A percentile compares a stretch with the other conserved stretches of the same genome.
phyloP scores from a whole-genome alignment of 2,329 filamentous ascomycete species.

The Knufia fluminis region DNA sequence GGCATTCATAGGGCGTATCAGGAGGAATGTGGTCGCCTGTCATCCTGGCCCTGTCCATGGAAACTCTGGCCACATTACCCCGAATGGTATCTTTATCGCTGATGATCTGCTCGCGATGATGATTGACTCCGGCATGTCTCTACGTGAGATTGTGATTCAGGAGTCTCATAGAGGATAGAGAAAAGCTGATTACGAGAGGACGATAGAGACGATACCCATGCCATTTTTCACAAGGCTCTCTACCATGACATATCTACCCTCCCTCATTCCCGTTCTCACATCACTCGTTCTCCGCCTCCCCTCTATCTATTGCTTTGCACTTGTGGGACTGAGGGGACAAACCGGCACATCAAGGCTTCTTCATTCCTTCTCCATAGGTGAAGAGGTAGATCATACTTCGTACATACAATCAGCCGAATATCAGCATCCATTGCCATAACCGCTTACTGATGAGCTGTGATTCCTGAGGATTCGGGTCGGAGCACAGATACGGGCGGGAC shows the following conservation, averaged over 20 bases:
- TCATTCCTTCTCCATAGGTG: constrained; percentile 34
- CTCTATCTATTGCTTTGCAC: no score
- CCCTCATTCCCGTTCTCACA: background rate
- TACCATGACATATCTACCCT: background rate
- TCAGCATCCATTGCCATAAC: constrained; percentile 25
- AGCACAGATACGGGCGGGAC: constrained; percentile 63
- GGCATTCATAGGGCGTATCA: no score
- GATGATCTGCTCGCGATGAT: no score
- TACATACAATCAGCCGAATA: constrained; percentile 30
- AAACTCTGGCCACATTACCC: no score
- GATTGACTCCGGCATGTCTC: no score
- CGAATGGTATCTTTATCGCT: no score
- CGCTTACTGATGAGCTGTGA: constrained; percentile 57
- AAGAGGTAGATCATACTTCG: constrained; percentile 33
- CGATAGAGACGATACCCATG: constrained; percentile 19
- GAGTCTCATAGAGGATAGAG: no score
- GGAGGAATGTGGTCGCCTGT: no score
- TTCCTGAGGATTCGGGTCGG: constrained; percentile 48
- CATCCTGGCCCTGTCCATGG: no score
- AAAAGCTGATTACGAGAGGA: background rate
- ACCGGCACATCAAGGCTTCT: constrained; percentile 39
- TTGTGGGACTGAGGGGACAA: no score
- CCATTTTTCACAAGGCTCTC: background rate
- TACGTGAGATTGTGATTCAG: no score
- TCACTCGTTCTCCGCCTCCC: no score